Percentiles rank a stretch among this genome's conserved stretches.
These are phyloP conservation scores for Phialocephala subalpina DNA, from an alignment of 2,329 filamentous ascomycete genomes.

Conservation along the genomic window DNA sequence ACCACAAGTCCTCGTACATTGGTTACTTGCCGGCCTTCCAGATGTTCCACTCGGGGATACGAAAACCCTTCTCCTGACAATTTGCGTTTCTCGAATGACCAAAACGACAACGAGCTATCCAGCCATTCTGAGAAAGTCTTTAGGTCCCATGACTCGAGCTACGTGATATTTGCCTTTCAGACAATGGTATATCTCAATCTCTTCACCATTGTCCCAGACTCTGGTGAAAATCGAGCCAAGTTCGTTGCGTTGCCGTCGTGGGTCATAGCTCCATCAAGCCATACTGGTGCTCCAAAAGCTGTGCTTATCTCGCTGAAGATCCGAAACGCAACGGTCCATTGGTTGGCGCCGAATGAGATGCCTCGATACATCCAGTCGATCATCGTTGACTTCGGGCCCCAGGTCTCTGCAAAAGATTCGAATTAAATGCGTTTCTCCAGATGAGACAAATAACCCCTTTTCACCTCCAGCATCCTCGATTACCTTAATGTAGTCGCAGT, in stretches of 20 bases:
- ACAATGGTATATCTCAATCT: background rate
- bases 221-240: background rate
- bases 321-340: background rate
- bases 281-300: background rate
- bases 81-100: too few relatives aligned
- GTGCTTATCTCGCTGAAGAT: background rate
- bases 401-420: too few relatives aligned
- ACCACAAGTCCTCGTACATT: too few relatives aligned
- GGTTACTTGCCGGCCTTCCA: too few relatives aligned
- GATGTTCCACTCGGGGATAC: too few relatives aligned
- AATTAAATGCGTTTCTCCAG: too few relatives aligned
- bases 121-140: too few relatives aligned
- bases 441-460: too few relatives aligned
- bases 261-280: background rate
- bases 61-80: too few relatives aligned
- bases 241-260: background rate
- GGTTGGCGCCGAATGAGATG: background rate
- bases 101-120: too few relatives aligned
- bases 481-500: too few relatives aligned
- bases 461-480: too few relatives aligned
- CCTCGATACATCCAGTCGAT: background rate
- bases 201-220: background rate
- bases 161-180: background rate
- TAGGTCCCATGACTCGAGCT: background rate
- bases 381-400: background rate